These are phyloP conservation scores for Saturnispora halmiae DNA, from an alignment of 805 yeast genomes.

Conservation along the genomic window DNA sequence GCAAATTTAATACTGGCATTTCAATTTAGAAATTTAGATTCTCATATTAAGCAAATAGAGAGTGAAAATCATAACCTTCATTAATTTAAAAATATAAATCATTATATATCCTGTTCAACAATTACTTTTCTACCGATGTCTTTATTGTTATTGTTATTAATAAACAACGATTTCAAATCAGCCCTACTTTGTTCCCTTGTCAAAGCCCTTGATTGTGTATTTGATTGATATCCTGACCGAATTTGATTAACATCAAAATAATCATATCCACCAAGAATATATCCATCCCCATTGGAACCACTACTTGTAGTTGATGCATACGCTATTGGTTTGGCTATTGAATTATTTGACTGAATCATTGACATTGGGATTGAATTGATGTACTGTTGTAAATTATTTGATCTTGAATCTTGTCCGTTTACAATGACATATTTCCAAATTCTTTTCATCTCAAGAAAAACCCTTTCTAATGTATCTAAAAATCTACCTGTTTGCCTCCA, in stretches of 20 bases:
- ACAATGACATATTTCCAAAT: conserved; percentile 25
- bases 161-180: conserved; percentile 12
- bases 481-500: conserved; percentile 53
- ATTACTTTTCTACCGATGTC: conserved; percentile 21
- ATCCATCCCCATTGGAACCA: conserved; percentile 17
- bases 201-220: conserved; percentile 21
- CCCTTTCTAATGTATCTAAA: conserved; percentile 42
- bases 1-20: conserved; percentile 39
- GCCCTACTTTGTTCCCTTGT: conserved; percentile 20
- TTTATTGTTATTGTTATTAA: conserved; percentile 9
- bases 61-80: conserved; percentile 12
- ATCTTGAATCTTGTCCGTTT: conserved; percentile 13
- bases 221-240: conserved; percentile 31
- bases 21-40: conserved; percentile 35
- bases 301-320: conserved; percentile 1
- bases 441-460: conserved; percentile 37
- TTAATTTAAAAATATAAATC: conserved; percentile 8
- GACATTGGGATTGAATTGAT: conserved; percentile 29
- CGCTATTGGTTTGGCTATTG: conserved; percentile 12
- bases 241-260: conserved; percentile 52
- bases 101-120: conserved; percentile 18
- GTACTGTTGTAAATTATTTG: conserved; percentile 21
- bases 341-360: conserved; percentile 24
- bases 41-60: conserved; percentile 17
- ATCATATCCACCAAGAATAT: conserved; percentile 50